These are phyloP conservation scores for Ramularia endophylla DNA, from an alignment of 2,329 filamentous ascomycete species.

Conservation along the genomic window DNA sequence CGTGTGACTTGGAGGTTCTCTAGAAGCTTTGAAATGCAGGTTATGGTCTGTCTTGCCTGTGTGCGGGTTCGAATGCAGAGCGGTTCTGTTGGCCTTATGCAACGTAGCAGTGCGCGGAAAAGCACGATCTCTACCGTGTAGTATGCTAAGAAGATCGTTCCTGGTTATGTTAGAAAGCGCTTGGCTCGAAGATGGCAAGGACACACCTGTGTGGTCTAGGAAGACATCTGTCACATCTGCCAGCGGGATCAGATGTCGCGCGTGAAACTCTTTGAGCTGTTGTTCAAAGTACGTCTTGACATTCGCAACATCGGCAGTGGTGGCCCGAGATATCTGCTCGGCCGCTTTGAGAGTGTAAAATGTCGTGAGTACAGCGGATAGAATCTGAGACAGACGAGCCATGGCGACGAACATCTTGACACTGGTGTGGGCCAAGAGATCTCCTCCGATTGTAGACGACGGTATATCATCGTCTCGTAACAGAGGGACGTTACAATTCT, in stretches of 20 bases:
- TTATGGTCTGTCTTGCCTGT: too few relatives aligned
- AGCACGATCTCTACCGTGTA: too few relatives aligned
- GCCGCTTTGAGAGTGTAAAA: constrained; percentile 19
- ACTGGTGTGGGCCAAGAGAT: constrained; percentile 12
- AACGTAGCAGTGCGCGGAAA: too few relatives aligned
- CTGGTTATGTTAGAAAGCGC: constrained; percentile 10
- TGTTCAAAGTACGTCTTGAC: constrained; percentile 14
- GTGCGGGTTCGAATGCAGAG: too few relatives aligned
- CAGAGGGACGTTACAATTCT: too few relatives aligned
- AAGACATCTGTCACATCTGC: constrained; percentile 11
- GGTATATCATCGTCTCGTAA: constrained; percentile 17
- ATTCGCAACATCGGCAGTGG: constrained; percentile 9
- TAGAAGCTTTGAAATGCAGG: too few relatives aligned
- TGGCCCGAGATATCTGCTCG: constrained; percentile 6
- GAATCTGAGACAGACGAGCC: constrained; percentile 18
- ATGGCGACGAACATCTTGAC: constrained; percentile 20
- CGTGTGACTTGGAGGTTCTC: constrained; percentile 19
- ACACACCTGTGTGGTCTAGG: constrained; percentile 18
- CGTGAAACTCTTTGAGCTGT: constrained; percentile 14
- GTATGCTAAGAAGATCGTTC: too few relatives aligned
- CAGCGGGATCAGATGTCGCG: constrained; percentile 9
- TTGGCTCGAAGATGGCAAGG: constrained; percentile 10
- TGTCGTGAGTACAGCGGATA: constrained; percentile 14
- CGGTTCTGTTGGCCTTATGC: too few relatives aligned
- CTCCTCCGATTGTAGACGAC: constrained; percentile 11